Evolutionary conservation across 2,329 filamentous ascomycete species (phyloP), one percentile per base, ranked within the genome.

Genomic region (Cladosporium sp.): DNA sequence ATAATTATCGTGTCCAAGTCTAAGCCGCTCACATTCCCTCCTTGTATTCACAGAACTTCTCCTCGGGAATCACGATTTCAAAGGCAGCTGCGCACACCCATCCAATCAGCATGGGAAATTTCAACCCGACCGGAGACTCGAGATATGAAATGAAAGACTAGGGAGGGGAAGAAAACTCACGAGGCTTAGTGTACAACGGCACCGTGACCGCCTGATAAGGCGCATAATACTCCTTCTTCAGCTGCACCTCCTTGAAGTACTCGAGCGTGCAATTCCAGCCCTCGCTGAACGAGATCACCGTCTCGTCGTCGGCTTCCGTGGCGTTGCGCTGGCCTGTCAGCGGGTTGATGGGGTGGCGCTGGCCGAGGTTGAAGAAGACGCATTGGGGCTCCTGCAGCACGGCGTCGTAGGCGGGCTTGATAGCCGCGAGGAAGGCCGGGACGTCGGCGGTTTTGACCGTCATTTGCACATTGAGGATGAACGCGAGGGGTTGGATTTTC

Each of bases 121-220:
- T 4, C 21, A 59, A 21, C 8, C 10, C 33, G 11, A n/a, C n/a
- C n/a, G n/a, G n/a, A n/a, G n/a, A n/a, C n/a, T n/a, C n/a, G n/a
- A n/a, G n/a, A n/a, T n/a, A n/a, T n/a, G n/a, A n/a, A n/a, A n/a
- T n/a, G n/a, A 29, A 31, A 3, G 16, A 26, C 2, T 6, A n/a
- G n/a, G 26, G 14, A 1, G 11, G 12, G 12, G 37, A 57, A 57
- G 21, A 44, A 40, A 73, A 71, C 63, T 80, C 75, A 35, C 78
- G 72, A 1, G 78, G 76, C 68, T 80, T 81, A 46, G 78, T 64
- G 66, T 76, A 80, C 75, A 81, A 74, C 14, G 76, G 73, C 71
- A 77, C 74, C 12, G 80, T 81, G 8, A 72, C 68, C 16, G 72
- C 75, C 2, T 80, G 67, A 66, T 81, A 81, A 23, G 78, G 77